phyloP scores from a whole-genome alignment of 1,139 yeast genomes.

The Pichia sp. region DNA sequence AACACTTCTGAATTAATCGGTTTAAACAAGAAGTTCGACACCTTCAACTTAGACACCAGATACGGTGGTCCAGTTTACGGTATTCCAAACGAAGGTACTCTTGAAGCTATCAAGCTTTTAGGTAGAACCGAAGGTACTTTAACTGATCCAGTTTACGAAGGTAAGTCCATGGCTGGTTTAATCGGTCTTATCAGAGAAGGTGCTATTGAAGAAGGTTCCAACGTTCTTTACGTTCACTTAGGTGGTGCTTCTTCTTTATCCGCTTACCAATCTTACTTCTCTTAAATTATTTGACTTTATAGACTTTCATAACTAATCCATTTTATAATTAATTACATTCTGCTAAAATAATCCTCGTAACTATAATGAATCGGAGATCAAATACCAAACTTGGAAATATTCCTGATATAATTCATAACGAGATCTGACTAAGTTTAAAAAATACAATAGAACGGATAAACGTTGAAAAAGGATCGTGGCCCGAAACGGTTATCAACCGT shows the following conservation, averaged over 20 bases:
- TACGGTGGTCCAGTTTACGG: constrained; percentile 34
- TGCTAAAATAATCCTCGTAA: no score
- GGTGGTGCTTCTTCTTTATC: constrained; percentile 35
- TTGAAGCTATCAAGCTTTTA: constrained; percentile 33
- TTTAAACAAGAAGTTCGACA: constrained; percentile 26
- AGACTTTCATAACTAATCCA: neutral
- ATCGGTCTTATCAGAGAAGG: constrained; percentile 28
- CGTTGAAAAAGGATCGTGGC: no score
- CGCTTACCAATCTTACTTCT: constrained; percentile 28
- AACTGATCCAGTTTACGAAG: constrained; percentile 35
- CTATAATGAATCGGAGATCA: no score
- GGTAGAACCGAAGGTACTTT: constrained; percentile 34
- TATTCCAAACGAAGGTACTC: constrained; percentile 34
- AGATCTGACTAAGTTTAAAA: no score
- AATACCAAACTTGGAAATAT: no score
- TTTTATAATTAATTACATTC: neutral
- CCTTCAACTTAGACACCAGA: constrained; percentile 30
- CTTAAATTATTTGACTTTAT: constrained; percentile 3
- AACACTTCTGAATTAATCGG: constrained; percentile 32
- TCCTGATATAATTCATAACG: no score
- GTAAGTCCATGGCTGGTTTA: constrained; percentile 34
- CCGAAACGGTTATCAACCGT: no score
- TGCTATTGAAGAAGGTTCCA: constrained; percentile 30
- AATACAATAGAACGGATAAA: no score
- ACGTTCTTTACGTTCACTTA: constrained; percentile 30